A percentile compares a stretch with the other conserved stretches of the same genome.
These are phyloP conservation scores for Ogataea polymorpha DNA, from an alignment of 805 yeast genomes.

Conservation along the genomic window DNA sequence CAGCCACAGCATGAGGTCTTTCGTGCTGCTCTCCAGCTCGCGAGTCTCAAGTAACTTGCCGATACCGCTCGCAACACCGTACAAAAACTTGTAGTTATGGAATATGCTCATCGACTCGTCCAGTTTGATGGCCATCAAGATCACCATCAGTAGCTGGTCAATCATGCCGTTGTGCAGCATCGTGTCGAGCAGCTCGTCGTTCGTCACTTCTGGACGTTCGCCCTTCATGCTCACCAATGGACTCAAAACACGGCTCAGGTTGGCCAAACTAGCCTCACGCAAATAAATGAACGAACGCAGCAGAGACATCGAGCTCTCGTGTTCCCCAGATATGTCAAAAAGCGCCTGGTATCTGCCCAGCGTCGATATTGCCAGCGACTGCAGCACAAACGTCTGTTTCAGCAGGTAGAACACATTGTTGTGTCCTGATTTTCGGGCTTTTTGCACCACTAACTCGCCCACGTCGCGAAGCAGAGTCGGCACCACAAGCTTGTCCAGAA, in stretches of 20 bases:
- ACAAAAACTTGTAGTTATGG: conserved; percentile 25
- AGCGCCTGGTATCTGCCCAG: conserved; percentile 23
- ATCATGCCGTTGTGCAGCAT: conserved; percentile 23
- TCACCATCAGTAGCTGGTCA: conserved; percentile 25
- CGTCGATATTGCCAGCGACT: conserved; percentile 27
- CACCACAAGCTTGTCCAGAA: conserved; percentile 24
- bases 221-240: conserved; percentile 15
- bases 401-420: conserved; percentile 6
- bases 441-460: conserved; percentile 23
- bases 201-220: conserved; percentile 6
- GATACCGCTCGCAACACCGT: conserved; percentile 25
- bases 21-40: conserved; percentile 19
- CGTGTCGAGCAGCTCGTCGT: conserved; percentile 17
- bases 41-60: conserved; percentile 14
- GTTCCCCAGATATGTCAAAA: conserved; percentile 28
- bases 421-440: conserved; percentile 1
- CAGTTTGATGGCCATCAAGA: conserved; percentile 29
- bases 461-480: conserved; percentile 26
- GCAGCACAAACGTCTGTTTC: conserved; percentile 26
- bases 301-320: conserved; percentile 24
- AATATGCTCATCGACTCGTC: conserved; percentile 31
- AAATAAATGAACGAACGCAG: conserved; percentile 25
- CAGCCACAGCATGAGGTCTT: conserved; percentile 29
- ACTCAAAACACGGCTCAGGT: conserved; percentile 21
- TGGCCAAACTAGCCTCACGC: conserved; percentile 25